A percentile compares a stretch with the other conserved stretches of the same genome.
Evolutionary conservation across 2,329 filamentous ascomycete genomes (phyloP).

Genomic region (Pseudocercospora macadamiae): DNA sequence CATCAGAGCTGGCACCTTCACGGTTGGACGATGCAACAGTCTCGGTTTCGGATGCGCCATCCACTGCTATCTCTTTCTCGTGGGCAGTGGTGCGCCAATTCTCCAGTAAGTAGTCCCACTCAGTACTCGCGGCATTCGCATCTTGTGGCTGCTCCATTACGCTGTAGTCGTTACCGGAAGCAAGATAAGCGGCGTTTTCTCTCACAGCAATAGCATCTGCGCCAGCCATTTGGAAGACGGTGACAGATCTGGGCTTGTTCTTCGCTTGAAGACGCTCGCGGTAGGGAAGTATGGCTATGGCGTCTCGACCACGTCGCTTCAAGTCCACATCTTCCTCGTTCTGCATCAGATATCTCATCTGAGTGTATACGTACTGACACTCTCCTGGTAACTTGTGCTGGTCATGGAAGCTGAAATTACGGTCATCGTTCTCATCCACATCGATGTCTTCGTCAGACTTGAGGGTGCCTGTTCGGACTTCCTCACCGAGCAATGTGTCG

Average conservation of each 20-base stretch:
- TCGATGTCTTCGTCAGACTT: too few species aligned
- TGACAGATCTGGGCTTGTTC: conserved; percentile 34
- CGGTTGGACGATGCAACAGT: conserved; percentile 18
- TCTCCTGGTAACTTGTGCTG: conserved; percentile 23
- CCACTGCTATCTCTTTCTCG: conserved; percentile 32
- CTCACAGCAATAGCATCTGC: conserved; percentile 30
- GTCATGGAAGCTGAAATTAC: conserved; percentile 31
- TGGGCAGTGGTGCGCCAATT: conserved; percentile 41
- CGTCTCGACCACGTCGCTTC: conserved; percentile 26
- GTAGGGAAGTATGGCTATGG: conserved; percentile 39
- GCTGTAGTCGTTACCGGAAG: conserved; percentile 21
- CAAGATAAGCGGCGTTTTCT: conserved; percentile 31
- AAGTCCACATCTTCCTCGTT: conserved; percentile 19
- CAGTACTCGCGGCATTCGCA: conserved; percentile 13
- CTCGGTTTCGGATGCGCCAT: conserved; percentile 18
- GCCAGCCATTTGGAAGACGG: conserved; percentile 30
- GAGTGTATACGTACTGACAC: conserved; percentile 33
- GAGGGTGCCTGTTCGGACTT: too few species aligned
- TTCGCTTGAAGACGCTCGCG: conserved; percentile 19
- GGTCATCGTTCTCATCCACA: too few species aligned
- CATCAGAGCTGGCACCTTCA: conserved; percentile 35
- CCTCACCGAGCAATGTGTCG: conserved; percentile 30
- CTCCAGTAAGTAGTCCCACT: conserved; percentile 34
- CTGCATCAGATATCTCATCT: conserved; percentile 34
- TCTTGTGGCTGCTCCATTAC: conserved; percentile 13